A percentile compares a stretch with the other conserved stretches of the same genome.
These are phyloP conservation scores for Cyclotella kingstonii DNA, from an alignment of 108 stramenopile species.

Conservation along the genomic window DNA sequence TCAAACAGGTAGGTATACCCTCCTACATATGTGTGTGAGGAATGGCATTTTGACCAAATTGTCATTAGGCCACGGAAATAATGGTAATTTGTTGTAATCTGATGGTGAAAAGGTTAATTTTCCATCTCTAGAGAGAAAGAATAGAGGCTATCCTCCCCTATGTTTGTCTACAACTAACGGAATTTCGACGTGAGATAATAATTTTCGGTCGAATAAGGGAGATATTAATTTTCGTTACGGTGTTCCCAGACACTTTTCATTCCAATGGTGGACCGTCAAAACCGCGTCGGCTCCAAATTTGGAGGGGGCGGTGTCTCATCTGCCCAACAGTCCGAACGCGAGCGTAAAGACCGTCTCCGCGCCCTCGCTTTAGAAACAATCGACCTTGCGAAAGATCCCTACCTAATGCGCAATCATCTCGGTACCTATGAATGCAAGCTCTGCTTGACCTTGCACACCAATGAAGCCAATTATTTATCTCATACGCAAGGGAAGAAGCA, in stretches of 20 bases:
- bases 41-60: no score
- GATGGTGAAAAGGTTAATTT: no score
- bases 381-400: slow-evolving; percentile 99
- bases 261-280: slow-evolving; percentile 83
- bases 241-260: neutral
- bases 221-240: no score
- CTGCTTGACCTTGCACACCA: slow-evolving; percentile 97
- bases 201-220: no score
- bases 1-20: no score
- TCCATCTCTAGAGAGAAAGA: no score
- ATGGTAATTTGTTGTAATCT: no score
- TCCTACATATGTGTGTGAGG: no score
- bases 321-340: slow-evolving; percentile 87
- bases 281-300: slow-evolving; percentile 96
- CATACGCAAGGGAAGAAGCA: slow-evolving; percentile 99
- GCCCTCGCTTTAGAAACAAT: slow-evolving; percentile 97
- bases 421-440: slow-evolving; percentile 99
- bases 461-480: slow-evolving; percentile 98
- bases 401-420: slow-evolving; percentile 97
- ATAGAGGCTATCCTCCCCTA: no score
- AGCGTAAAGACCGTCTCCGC: slow-evolving; percentile 94
- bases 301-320: slow-evolving; percentile 96
- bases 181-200: no score
- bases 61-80: no score
- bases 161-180: no score